Evolutionary conservation across 306 rosid species (phyloP).

Genomic region (Gastrolobium bilobum): DNA sequence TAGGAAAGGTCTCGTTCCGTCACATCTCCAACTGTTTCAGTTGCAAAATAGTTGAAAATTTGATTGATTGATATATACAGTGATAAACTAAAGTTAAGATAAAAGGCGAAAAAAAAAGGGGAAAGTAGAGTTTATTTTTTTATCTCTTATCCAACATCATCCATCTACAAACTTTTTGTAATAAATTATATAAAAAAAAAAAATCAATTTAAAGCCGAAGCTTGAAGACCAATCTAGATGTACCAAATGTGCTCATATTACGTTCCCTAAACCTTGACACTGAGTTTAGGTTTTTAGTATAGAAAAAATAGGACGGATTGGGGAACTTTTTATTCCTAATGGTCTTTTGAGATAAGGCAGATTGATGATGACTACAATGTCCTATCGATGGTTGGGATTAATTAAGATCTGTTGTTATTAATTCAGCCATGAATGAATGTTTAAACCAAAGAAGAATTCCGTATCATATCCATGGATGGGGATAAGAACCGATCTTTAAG

Average conservation of each 20-base stretch:
- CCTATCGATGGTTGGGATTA: neutral
- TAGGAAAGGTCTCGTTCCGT: slow-evolving; percentile 64
- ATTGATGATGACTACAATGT: slow-evolving; percentile 8
- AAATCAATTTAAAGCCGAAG: neutral
- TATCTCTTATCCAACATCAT: slow-evolving; percentile 51
- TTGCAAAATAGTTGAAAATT: slow-evolving; percentile 48
- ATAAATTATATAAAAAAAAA: neutral
- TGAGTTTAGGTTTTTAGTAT: neutral
- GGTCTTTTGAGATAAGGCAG: slow-evolving; percentile 21
- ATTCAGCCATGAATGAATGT: neutral
- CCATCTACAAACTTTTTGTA: slow-evolving; percentile 42
- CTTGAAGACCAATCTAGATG: neutral
- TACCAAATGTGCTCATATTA: slow-evolving; percentile 1
- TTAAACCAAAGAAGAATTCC: neutral
- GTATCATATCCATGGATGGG: slow-evolving; percentile 14
- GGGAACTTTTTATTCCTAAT: neutral
- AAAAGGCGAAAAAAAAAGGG: neutral
- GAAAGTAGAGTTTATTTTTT: slow-evolving; percentile 39
- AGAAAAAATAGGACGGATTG: slow-evolving; percentile 25
- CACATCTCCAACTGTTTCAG: slow-evolving; percentile 75
- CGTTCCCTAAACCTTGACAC: neutral
- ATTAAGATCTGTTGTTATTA: slow-evolving; percentile 19
- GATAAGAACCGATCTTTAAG: slow-evolving; percentile 54
- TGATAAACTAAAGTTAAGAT: slow-evolving; percentile 52
- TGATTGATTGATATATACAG: neutral